Evolutionary conservation across 2,329 filamentous ascomycete species (phyloP).

Genomic region (Diaporthe eres): DNA sequence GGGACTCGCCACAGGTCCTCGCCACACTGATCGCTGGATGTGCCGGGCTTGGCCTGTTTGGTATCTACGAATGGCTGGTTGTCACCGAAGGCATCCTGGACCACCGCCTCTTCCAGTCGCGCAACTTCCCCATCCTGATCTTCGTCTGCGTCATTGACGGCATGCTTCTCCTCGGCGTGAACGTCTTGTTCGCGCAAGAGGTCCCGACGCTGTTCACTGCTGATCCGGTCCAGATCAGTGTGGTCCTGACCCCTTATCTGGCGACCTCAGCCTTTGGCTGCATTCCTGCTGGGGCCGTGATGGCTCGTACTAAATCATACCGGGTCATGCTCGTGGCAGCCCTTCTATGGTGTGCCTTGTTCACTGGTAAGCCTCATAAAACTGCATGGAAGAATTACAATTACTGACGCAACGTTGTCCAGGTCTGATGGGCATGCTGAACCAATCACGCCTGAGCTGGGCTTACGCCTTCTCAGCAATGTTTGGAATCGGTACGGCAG

Average conservation of each 20-base stretch:
- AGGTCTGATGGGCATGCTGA: conserved; percentile 37
- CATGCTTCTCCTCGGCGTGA: conserved; percentile 38
- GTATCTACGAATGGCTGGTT: conserved; percentile 24
- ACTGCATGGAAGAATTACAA: neutral
- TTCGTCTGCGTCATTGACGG: conserved; percentile 37
- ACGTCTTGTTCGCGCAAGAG: conserved; percentile 36
- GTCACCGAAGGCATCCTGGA: conserved; percentile 32
- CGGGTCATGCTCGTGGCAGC: conserved; percentile 26
- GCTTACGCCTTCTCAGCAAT: conserved; percentile 35
- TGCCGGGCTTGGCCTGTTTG: conserved; percentile 24
- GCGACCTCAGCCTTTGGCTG: conserved; percentile 35
- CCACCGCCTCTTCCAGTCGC: conserved; percentile 35
- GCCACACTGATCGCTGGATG: conserved; percentile 20
- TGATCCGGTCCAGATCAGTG: conserved; percentile 34
- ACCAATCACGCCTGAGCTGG: conserved; percentile 16
- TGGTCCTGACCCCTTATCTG: conserved; percentile 32
- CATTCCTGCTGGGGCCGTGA: conserved; percentile 34
- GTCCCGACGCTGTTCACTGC: conserved; percentile 32
- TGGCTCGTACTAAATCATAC: conserved; percentile 29
- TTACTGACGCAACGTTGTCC: neutral
- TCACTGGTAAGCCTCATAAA: conserved; percentile 8
- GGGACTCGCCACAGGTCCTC: conserved; percentile 30
- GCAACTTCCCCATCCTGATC: conserved; percentile 34
- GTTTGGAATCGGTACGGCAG: conserved; percentile 35
- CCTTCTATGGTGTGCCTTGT: conserved; percentile 35